Conservation (phyloP, 257 asterid genomes). For the Solanum paucissectum region DNA sequence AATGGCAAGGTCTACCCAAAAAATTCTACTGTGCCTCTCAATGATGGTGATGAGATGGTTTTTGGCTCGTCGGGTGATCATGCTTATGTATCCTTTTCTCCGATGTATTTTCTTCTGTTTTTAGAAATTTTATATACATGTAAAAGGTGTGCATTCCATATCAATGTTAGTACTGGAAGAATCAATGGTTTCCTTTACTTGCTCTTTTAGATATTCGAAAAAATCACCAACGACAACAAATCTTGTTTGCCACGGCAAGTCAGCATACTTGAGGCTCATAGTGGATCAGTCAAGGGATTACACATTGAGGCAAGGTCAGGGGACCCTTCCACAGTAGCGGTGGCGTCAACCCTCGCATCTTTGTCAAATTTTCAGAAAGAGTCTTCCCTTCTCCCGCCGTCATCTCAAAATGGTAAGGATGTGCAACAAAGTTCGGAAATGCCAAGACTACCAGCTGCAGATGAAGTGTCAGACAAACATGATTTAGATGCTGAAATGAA, state of each 20-base stretch:
- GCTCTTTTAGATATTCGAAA: conserved; percentile 58
- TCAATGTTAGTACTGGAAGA: background rate
- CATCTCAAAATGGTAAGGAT: conserved; percentile 42
- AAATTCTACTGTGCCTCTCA: conserved; percentile 55
- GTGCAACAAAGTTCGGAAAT: conserved; percentile 36
- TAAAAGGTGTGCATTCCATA: background rate
- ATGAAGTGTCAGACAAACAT: conserved; percentile 45
- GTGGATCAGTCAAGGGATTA: conserved; percentile 54
- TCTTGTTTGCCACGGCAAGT: conserved; percentile 46
- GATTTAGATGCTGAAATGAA: conserved; percentile 43
- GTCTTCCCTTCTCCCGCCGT: conserved; percentile 46
- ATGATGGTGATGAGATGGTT: conserved; percentile 80
- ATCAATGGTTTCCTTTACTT: conserved; percentile 30
- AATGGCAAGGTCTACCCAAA: conserved; percentile 59
- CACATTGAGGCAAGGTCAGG: conserved; percentile 62
- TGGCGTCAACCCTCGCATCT: conserved; percentile 70
- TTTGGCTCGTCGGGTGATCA: conserved; percentile 59
- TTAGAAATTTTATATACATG: background rate
- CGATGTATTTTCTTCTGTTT: background rate
- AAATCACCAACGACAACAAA: conserved; percentile 23
- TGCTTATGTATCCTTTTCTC: conserved; percentile 77
- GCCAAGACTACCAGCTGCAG: conserved; percentile 49
- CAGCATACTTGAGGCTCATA: conserved; percentile 60
- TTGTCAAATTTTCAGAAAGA: conserved; percentile 47
- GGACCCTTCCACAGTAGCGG: conserved; percentile 66